Evolutionary conservation across 495 filamentous ascomycete genomes (phyloP).

Genomic region (Articulospora tetracladia): DNA sequence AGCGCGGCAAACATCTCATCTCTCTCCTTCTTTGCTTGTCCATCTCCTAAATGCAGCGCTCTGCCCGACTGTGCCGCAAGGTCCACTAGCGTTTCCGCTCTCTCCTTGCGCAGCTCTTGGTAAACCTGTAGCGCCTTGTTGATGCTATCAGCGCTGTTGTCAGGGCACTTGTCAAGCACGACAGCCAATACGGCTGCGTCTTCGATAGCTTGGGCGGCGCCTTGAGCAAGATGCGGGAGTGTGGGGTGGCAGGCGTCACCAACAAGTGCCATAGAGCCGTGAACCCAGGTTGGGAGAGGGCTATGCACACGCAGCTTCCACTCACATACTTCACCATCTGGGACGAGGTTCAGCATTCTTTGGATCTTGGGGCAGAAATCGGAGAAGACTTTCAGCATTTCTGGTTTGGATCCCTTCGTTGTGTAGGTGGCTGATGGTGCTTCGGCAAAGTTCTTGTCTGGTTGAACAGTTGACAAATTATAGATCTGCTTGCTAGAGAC

Average conservation of each 20-base stretch:
- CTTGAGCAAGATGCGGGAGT: conserved; percentile 65
- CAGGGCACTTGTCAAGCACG: conserved; percentile 53
- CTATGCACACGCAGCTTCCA: conserved; percentile 74
- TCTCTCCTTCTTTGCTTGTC: conserved; percentile 69
- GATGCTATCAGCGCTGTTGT: conserved; percentile 49
- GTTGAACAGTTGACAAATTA: conserved; percentile 74
- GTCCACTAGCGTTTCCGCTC: conserved; percentile 66
- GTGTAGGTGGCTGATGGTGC: conserved; percentile 75
- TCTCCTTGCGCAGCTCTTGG: conserved; percentile 66
- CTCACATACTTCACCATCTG: conserved; percentile 76
- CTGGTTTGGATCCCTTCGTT: conserved; percentile 63
- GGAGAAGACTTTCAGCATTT: conserved; percentile 61
- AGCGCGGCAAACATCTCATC: conserved; percentile 66
- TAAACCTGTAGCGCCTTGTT: conserved; percentile 66
- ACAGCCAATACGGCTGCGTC: conserved; percentile 71
- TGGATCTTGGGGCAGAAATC: conserved; percentile 72
- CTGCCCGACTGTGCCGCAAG: conserved; percentile 64
- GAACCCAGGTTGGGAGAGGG: conserved; percentile 66
- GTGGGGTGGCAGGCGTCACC: conserved; percentile 81
- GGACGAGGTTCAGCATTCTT: conserved; percentile 72
- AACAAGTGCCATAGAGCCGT: conserved; percentile 62
- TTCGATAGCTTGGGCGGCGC: conserved; percentile 84
- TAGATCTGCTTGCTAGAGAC: conserved; percentile 72
- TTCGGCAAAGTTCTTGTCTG: conserved; percentile 66
- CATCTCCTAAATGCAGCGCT: conserved; percentile 69